Evolutionary conservation across 352 stramenopile species (phyloP).

Genomic region (Pythium insidiosum): DNA sequence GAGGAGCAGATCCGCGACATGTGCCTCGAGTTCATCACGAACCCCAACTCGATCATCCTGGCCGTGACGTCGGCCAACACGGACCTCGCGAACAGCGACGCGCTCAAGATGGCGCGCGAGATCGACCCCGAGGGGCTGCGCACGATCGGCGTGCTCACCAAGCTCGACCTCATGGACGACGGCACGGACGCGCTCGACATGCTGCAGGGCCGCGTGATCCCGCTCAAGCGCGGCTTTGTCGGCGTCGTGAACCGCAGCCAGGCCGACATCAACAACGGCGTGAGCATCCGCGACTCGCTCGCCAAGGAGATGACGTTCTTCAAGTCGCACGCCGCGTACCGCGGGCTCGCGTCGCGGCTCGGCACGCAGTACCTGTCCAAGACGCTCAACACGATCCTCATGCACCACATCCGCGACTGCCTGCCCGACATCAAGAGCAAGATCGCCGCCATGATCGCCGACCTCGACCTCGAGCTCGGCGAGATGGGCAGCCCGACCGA

Average conservation of each 20-base stretch:
- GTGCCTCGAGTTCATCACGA: conserved; percentile 97
- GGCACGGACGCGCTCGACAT: conserved; percentile 97
- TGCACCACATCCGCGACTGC: conserved; percentile 98
- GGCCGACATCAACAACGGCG: conserved; percentile 95
- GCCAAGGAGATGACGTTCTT: conserved; percentile 98
- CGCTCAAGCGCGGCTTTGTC: conserved; percentile 96
- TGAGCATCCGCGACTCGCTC: conserved; percentile 93
- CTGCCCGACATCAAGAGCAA: conserved; percentile 98
- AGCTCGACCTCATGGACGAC: conserved; percentile 99
- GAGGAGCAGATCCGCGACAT: conserved; percentile 99
- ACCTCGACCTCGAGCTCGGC: conserved; percentile 94
- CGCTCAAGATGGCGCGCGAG: conserved; percentile 95
- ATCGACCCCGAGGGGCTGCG: conserved; percentile 90
- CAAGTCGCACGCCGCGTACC: conserved; percentile 94
- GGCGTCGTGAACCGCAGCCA: conserved; percentile 98
- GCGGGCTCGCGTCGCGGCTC: conserved; percentile 89
- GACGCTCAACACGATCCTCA: conserved; percentile 98
- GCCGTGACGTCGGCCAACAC: conserved; percentile 98
- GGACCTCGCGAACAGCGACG: conserved; percentile 98
- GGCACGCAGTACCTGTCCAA: conserved; percentile 95
- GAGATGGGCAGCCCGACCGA: conserved; percentile 91
- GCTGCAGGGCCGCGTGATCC: conserved; percentile 95
- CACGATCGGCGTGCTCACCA: conserved; percentile 99
- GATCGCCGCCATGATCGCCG: conserved; percentile 93
- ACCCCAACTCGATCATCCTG: conserved; percentile 99